A percentile compares a stretch with the other conserved stretches of the same genome.
These are phyloP conservation scores for Jaminaea rosea DNA, from an alignment of 1,284 basidiomycete genomes.

Conservation along the genomic window DNA sequence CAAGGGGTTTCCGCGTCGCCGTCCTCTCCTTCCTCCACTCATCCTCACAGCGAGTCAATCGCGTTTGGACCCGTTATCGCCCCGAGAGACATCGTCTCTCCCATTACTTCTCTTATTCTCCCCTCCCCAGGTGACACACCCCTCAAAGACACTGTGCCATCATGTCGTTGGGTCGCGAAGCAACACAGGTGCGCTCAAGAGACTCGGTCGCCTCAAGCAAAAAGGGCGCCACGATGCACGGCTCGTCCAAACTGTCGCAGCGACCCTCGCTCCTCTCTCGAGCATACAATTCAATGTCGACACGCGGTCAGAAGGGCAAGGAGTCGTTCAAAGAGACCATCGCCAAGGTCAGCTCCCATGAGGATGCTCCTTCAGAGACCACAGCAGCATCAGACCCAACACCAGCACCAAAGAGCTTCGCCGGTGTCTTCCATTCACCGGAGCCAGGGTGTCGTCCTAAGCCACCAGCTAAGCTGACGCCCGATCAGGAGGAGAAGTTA, in stretches of 20 bases:
- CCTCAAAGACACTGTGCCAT: not conserved
- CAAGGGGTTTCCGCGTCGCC: too few species aligned
- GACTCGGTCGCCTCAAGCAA: not conserved
- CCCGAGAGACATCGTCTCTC: not conserved
- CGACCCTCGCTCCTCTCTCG: constrained; percentile 1
- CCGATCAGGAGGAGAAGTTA: constrained; percentile 26
- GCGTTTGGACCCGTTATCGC: not conserved
- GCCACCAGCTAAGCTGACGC: constrained; percentile 18
- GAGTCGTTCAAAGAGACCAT: not conserved
- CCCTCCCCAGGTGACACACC: not conserved
- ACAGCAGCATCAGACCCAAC: not conserved
- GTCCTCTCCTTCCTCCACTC: too few species aligned
- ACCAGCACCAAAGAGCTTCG: constrained; percentile 12
- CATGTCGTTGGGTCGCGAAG: too few species aligned
- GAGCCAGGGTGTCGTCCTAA: constrained; percentile 22
- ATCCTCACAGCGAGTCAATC: not conserved
- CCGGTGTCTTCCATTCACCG: constrained; percentile 25
- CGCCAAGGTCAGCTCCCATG: not conserved
- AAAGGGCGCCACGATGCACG: not conserved
- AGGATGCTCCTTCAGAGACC: not conserved
- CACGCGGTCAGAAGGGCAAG: not conserved
- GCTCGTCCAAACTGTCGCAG: not conserved
- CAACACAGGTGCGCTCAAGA: not conserved
- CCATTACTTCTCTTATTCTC: not conserved
- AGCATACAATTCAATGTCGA: not conserved